Evolutionary conservation across 495 filamentous ascomycete species (phyloP).

Genomic region (Lophiotrema nucula): DNA sequence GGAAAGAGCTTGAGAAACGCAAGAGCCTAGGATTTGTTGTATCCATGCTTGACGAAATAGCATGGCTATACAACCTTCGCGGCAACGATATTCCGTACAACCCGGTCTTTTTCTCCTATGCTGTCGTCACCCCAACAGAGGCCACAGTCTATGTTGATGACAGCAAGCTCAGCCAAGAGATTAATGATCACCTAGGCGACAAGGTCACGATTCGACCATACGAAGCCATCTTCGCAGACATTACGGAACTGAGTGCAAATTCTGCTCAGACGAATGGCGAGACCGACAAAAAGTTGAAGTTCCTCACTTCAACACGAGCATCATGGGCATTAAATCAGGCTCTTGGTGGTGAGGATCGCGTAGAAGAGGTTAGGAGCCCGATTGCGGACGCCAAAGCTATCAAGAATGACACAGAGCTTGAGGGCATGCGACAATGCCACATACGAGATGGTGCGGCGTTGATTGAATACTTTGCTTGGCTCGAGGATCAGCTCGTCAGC

Average conservation of each 20-base stretch:
- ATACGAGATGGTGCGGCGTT: slow-evolving; percentile 91
- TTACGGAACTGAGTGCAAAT: slow-evolving; percentile 55
- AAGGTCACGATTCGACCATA: slow-evolving; percentile 82
- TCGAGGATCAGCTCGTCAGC: slow-evolving; percentile 79
- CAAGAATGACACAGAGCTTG: slow-evolving; percentile 88
- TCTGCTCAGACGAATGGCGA: slow-evolving; percentile 34
- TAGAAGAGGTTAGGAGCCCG: slow-evolving; percentile 84
- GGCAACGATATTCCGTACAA: slow-evolving; percentile 98
- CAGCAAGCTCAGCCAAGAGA: slow-evolving; percentile 70
- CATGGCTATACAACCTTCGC: slow-evolving; percentile 96
- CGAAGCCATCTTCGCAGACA: slow-evolving; percentile 75
- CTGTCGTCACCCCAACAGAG: slow-evolving; percentile 75
- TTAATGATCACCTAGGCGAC: slow-evolving; percentile 66
- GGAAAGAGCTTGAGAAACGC: slow-evolving; percentile 89
- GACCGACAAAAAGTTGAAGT: slow-evolving; percentile 58
- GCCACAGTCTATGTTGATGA: slow-evolving; percentile 84
- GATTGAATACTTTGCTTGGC: slow-evolving; percentile 93
- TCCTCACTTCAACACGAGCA: slow-evolving; percentile 80
- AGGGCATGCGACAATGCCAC: slow-evolving; percentile 93
- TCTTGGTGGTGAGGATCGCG: slow-evolving; percentile 81
- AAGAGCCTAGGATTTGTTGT: slow-evolving; percentile 85
- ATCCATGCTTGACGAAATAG: slow-evolving; percentile 94
- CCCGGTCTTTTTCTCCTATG: slow-evolving; percentile 98
- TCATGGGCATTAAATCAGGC: slow-evolving; percentile 91
- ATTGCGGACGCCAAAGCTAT: slow-evolving; percentile 95